These are phyloP conservation scores for Skeletonema costatum DNA, from an alignment of 108 stramenopile genomes.

Conservation along the genomic window DNA sequence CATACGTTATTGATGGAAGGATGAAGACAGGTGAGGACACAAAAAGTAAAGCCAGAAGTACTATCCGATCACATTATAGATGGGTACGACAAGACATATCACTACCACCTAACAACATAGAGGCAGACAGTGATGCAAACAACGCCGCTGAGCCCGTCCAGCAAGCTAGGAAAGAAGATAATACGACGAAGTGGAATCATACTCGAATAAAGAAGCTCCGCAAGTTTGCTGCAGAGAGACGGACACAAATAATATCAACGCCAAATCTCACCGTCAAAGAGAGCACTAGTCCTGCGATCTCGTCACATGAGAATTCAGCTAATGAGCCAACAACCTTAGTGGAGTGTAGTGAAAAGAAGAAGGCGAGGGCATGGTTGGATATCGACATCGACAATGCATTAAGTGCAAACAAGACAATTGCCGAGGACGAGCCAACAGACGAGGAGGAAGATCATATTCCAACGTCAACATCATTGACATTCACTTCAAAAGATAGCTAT, in stretches of 20 bases:
- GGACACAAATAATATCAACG: neutral
- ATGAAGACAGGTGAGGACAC: neutral
- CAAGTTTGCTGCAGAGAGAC: neutral
- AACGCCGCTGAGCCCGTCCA: neutral
- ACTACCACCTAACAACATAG: neutral
- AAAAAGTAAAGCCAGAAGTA: neutral
- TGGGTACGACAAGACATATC: neutral
- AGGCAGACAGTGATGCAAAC: neutral
- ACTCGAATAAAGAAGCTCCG: neutral
- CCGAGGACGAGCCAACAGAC: neutral
- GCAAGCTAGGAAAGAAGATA: neutral
- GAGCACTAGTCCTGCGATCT: neutral
- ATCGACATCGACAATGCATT: neutral
- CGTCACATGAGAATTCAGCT: neutral
- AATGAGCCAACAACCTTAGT: neutral
- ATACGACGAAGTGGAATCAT: neutral
- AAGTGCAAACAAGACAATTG: neutral
- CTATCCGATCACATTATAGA: neutral
- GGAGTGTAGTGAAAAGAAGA: neutral
- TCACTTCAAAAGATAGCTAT: too few species aligned
- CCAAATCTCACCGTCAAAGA: neutral
- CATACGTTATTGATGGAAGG: neutral
- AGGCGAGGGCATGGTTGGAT: neutral
- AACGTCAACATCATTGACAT: too few species aligned
- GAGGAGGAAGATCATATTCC: too few species aligned